Percentiles rank a stretch among this genome's conserved stretches.
phyloP scores from a whole-genome alignment of 768 basidiomycete species.

The Russula griseocarnosa region DNA sequence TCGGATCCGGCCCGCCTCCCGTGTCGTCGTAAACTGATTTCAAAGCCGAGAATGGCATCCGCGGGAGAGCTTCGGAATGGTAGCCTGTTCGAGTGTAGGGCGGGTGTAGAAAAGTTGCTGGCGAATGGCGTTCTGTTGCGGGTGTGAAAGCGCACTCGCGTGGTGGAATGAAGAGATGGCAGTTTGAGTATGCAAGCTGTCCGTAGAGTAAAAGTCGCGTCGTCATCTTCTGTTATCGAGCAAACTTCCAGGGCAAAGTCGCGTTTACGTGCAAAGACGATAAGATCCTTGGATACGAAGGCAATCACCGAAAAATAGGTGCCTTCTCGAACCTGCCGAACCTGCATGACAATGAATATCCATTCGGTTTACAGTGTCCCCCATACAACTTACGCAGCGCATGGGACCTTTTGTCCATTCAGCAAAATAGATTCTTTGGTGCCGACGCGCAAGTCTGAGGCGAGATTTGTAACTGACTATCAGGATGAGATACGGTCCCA shows the following conservation, averaged over 20 bases:
- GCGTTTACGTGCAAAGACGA: conserved; percentile 19
- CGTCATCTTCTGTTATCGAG: conserved; percentile 2
- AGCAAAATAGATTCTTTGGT: conserved; percentile 16
- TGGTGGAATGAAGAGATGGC: conserved; percentile 4
- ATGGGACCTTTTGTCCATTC: conserved; percentile 17
- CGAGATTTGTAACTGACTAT: conserved; percentile 18
- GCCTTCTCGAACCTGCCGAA: conserved; percentile 18
- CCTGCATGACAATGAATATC: conserved; percentile 9
- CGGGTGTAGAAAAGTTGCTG: background rate
- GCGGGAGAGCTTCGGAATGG: conserved; percentile 18
- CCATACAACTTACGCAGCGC: conserved; percentile 14
- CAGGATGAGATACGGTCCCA: conserved; percentile 17
- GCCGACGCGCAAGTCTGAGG: conserved; percentile 10
- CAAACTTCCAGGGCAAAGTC: conserved; percentile 23
- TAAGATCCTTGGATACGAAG: conserved; percentile 20
- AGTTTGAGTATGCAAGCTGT: conserved; percentile 19
- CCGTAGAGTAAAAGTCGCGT: background rate
- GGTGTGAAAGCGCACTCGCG: conserved; percentile 15
- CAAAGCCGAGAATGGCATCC: conserved; percentile 20
- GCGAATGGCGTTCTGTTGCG: conserved; percentile 17
- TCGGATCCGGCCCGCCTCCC: conserved; percentile 5
- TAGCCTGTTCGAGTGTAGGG: conserved; percentile 7
- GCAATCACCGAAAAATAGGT: conserved; percentile 20
- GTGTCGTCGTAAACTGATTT: conserved; percentile 15
- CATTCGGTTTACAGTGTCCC: background rate